A percentile compares a stretch with the other conserved stretches of the same genome.
These are phyloP conservation scores for Trapa incisa DNA, from an alignment of 345 rosid species.

Conservation along the genomic window DNA sequence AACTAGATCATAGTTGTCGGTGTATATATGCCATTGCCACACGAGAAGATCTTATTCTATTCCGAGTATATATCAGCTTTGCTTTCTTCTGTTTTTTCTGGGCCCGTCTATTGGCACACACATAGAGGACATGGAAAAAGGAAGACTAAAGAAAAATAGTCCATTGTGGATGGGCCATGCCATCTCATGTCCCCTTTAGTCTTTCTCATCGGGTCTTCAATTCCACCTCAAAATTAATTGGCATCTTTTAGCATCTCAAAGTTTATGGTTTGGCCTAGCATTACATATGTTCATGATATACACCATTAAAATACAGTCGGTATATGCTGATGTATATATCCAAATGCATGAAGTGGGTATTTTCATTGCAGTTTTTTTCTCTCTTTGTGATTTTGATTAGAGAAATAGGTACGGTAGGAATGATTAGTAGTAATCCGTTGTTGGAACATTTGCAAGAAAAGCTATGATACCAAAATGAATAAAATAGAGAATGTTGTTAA, in stretches of 20 bases:
- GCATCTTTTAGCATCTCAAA: slow-evolving; percentile 13
- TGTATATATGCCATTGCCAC: too few species aligned
- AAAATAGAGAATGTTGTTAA: too few species aligned
- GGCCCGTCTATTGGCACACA: slow-evolving; percentile 6
- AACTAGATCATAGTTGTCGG: too few species aligned
- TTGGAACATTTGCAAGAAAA: background rate
- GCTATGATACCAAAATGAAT: too few species aligned
- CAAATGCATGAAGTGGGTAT: background rate
- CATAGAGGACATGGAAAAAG: background rate
- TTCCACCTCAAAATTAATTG: slow-evolving; percentile 10
- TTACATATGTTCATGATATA: too few species aligned
- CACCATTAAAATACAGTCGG: too few species aligned
- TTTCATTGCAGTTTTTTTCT: too few species aligned
- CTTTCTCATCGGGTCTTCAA: slow-evolving; percentile 13
- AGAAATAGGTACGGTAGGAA: background rate
- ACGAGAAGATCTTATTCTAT: too few species aligned
- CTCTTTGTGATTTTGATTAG: background rate
- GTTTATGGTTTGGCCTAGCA: background rate
- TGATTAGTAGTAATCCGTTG: slow-evolving; percentile 7
- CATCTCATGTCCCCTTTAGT: background rate
- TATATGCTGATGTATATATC: too few species aligned
- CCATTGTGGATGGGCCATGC: background rate
- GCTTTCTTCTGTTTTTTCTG: background rate
- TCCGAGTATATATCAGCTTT: slow-evolving; percentile 3
- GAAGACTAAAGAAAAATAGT: slow-evolving; percentile 6